These are phyloP conservation scores for Colletotrichum phormii DNA, from an alignment of 2,329 filamentous ascomycete species.

Conservation along the genomic window DNA sequence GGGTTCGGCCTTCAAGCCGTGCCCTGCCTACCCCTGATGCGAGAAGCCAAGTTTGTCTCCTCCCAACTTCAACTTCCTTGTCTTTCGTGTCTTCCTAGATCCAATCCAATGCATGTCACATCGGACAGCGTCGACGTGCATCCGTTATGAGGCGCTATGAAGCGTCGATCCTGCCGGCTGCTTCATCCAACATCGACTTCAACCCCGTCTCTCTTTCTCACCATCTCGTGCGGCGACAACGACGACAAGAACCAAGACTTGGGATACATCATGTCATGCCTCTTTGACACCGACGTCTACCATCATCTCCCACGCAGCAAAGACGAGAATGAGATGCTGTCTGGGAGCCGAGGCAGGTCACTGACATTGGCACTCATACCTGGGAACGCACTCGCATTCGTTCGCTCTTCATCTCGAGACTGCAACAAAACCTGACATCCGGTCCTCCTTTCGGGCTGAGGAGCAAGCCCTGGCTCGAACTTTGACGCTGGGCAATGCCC, in stretches of 20 bases:
- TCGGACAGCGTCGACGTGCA: neutral
- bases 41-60: neutral
- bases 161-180: constrained; percentile 21
- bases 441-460: neutral
- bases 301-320: neutral
- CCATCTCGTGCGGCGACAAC: constrained; percentile 5
- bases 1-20: constrained; percentile 4
- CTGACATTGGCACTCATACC: no score
- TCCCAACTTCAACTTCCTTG: neutral
- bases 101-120: neutral
- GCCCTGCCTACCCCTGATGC: neutral
- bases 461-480: constrained; percentile 1
- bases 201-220: neutral
- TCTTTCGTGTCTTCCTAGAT: neutral
- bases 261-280: neutral
- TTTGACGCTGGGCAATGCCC: neutral
- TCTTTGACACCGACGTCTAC: neutral
- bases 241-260: neutral
- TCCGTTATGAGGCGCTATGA: constrained; percentile 30
- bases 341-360: neutral
- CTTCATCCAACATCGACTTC: constrained; percentile 29
- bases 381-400: neutral
- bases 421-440: neutral
- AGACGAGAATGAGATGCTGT: neutral
- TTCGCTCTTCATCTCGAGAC: neutral